Evolutionary conservation across 352 stramenopile genomes (phyloP).

Genomic region (Peronospora destructor): DNA sequence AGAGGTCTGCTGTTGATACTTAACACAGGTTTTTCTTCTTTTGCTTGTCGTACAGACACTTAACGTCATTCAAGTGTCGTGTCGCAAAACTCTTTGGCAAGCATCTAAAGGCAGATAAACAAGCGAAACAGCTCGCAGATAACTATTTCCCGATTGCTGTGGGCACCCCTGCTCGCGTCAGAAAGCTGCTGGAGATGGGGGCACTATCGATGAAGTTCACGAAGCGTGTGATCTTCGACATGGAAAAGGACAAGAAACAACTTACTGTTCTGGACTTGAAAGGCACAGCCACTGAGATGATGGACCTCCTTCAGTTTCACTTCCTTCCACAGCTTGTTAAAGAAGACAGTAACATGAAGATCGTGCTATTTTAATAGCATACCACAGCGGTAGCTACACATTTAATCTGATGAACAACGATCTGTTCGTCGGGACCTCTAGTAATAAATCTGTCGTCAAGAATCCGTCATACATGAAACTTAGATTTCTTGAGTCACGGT

Average conservation of each 20-base stretch:
- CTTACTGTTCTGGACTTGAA: conserved; percentile 80
- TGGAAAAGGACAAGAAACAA: conserved; percentile 85
- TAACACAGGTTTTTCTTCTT: neutral
- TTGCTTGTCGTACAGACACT: conserved; percentile 27
- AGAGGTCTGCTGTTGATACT: conserved; percentile 1
- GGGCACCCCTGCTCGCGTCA: conserved; percentile 68
- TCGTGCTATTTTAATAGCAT: conserved; percentile 58
- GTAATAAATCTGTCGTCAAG: too few relatives aligned
- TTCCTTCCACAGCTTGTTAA: conserved; percentile 54
- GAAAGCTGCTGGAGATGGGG: conserved; percentile 72
- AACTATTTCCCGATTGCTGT: conserved; percentile 75
- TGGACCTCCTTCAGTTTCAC: conserved; percentile 74
- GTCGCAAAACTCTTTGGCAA: conserved; percentile 95
- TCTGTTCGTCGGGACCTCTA: too few relatives aligned
- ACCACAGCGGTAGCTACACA: too few relatives aligned
- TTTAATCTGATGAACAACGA: too few relatives aligned
- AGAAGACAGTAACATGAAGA: conserved; percentile 47
- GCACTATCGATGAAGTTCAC: conserved; percentile 74
- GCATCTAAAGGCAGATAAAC: conserved; percentile 88
- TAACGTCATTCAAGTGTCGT: conserved; percentile 83
- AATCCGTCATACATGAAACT: too few relatives aligned
- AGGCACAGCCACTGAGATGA: conserved; percentile 73
- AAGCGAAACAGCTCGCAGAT: conserved; percentile 73
- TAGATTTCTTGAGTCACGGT: too few relatives aligned
- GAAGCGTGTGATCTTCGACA: conserved; percentile 74